Percentiles rank a stretch among this genome's conserved stretches.
phyloP scores from a whole-genome alignment of 2,329 filamentous ascomycete species.

The Calonectria pseudoreteaudii region DNA sequence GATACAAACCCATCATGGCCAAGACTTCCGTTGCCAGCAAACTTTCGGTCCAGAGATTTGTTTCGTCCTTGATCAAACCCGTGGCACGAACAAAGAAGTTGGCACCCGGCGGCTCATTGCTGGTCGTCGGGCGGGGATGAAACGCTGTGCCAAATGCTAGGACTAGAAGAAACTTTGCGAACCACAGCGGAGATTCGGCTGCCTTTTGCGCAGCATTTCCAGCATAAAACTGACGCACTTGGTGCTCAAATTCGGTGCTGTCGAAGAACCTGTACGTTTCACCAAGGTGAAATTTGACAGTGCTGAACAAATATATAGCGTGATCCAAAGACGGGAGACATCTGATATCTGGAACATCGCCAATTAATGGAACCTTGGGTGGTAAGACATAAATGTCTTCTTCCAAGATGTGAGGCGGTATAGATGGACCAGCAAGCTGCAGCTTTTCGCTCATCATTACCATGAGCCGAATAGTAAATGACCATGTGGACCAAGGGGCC shows the following conservation, averaged over 20 bases:
- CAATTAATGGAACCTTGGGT: conserved; percentile 26
- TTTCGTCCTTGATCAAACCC: conserved; percentile 50
- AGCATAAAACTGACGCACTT: conserved; percentile 41
- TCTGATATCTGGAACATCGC: conserved; percentile 44
- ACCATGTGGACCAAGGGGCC: conserved; percentile 49
- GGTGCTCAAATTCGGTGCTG: conserved; percentile 44
- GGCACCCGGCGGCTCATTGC: conserved; percentile 45
- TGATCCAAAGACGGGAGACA: conserved; percentile 49
- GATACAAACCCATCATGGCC: conserved; percentile 50
- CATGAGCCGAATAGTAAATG: conserved; percentile 48
- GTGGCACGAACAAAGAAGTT: conserved; percentile 50
- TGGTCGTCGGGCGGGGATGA: conserved; percentile 38
- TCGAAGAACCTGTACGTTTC: conserved; percentile 52
- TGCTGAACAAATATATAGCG: conserved; percentile 47
- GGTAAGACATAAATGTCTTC: conserved; percentile 45
- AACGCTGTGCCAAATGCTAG: conserved; percentile 54
- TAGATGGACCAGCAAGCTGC: conserved; percentile 34
- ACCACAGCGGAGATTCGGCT: conserved; percentile 53
- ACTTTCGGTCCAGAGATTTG: conserved; percentile 50
- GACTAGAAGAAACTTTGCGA: conserved; percentile 62
- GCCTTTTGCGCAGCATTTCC: conserved; percentile 36
- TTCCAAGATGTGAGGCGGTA: conserved; percentile 34
- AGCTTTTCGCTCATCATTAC: conserved; percentile 47
- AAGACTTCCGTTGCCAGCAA: conserved; percentile 52
- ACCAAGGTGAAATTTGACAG: conserved; percentile 53